Base-by-base conservation (phyloP, 768 basidiomycete species). In the Terana coerulea region DNA sequence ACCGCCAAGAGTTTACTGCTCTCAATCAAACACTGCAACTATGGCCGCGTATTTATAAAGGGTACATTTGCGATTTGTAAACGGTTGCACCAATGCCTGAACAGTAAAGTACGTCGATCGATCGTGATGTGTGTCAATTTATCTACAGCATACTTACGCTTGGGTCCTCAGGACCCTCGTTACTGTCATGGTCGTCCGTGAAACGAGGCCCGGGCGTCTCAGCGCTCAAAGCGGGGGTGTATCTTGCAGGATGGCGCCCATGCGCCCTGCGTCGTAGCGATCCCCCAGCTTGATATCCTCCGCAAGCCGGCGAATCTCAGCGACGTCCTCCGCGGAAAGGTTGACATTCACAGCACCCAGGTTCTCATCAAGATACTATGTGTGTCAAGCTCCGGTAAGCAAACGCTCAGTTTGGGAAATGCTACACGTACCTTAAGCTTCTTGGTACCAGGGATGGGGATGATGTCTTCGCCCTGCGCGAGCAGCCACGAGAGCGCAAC, bases 361-460 rank as follows among this genome's bases (percentile, higher is more conserved):
- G 47, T 70, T 70, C 53, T 70, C 69, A 36, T 66, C 46, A 9
- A 70, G 51, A 28, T 67, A 65, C 68, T 69, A 52, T 28, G n/a
- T n/a, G n/a, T n/a, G n/a, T n/a, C n/a, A n/a, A n/a, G n/a, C n/a
- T n/a, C n/a, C 43, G 24, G n/a, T n/a, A n/a, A n/a, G n/a, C n/a
- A 21, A 29, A 49, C 28, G 29, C 5, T 14, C 26, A 34, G n/a
- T n/a, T n/a, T n/a, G n/a, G n/a, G n/a, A n/a, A n/a, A 12, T 28
- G 22, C 26, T 14, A 19, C 17, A 15, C 22, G 6, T 25, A 61
- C 59, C 55, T 52, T 42, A 25, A 59, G 22, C 6, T 11, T 15
- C 10, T 15, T 49, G 0, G 49, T 53, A 5, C 66, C 66, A 5
- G 66, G 50, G 24, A 58, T 56, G 17, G 64, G 63, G 42, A 67